Evolutionary conservation across 2,329 filamentous ascomycete genomes (phyloP), one percentile per base, ranked within the genome.

Genomic region (Orbilia brochopaga): DNA sequence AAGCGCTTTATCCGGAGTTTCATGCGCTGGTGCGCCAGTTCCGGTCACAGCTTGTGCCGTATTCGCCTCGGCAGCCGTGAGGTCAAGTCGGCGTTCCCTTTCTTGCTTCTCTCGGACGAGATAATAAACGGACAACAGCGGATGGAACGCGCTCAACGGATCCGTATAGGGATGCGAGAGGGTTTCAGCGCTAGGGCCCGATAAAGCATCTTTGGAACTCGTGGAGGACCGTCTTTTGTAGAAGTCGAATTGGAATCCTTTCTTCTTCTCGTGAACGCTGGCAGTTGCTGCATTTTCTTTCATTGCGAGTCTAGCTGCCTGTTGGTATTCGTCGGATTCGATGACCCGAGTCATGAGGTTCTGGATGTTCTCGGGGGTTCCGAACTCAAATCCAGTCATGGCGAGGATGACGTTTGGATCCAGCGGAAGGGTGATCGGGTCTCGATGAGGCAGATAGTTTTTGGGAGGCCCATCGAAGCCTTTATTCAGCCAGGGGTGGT

Each of bases 331-430:
- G 5, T 96, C 92, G 0, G 92, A 97, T 76, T 95, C 90, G 70
- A 99, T 85, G n/a, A 92, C 86, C 74, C 89, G 90, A 8, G 87
- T 90, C 48, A 99, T 84, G 78, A 97, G 91, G 1, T 86, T 82
- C 64, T 86, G 88, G 78, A 99, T 97, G 64, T 86, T 86, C 59
- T 97, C 92, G 0, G 91, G 85, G 0, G 91, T 85, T 0, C 94
- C 94, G 81, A 97, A 99, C 79, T 97, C 96, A 79, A 99, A 99
- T 1, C 94, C 94, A 23, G 92, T 95, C 94, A 99, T 99, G 76
- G 90, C 92, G 54, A 91, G 86, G 64, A 99, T 86, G 2, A 97
- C 88, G 48, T 90, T 88, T 1, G 85, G 83, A 77, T 97, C 93
- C 8, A 99, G 82, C 4, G 93, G 92, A 13, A 95, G 82, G 40